Percentiles rank a stretch among this genome's conserved stretches.
Evolutionary conservation across 371 early-diverging fungal species (phyloP).

Genomic region (Mortierella sp.): DNA sequence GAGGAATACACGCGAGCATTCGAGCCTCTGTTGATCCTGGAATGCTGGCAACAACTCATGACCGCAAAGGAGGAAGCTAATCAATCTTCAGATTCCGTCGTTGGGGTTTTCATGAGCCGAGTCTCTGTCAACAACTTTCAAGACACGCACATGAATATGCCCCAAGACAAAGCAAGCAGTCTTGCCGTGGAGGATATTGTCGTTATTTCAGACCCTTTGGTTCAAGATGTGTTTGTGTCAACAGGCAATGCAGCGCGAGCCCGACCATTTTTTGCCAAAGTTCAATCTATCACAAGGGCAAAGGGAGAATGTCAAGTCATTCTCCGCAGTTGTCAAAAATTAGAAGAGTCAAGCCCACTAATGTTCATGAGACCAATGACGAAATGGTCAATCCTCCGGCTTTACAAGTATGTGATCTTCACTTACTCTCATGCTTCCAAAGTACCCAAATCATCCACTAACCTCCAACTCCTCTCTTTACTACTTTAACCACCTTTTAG

Average conservation of each 20-base stretch:
- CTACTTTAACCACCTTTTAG: constrained; percentile 32
- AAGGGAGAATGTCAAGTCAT: constrained; percentile 57
- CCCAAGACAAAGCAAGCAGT: constrained; percentile 38
- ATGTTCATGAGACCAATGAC: constrained; percentile 48
- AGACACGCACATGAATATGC: constrained; percentile 68
- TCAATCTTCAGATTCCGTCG: constrained; percentile 56
- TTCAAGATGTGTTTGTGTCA: constrained; percentile 31
- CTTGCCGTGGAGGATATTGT: constrained; percentile 39
- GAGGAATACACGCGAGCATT: constrained; percentile 74
- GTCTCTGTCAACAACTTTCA: constrained; percentile 80
- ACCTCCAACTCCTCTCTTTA: neutral
- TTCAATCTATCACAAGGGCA: constrained; percentile 57
- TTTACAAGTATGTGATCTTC: constrained; percentile 39
- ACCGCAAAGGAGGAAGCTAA: constrained; percentile 75
- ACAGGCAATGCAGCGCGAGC: constrained; percentile 27
- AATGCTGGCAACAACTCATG: constrained; percentile 86
- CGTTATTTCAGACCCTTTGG: constrained; percentile 34
- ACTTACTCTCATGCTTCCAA: too few relatives aligned
- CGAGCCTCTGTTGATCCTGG: constrained; percentile 86
- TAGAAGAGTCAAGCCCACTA: constrained; percentile 52
- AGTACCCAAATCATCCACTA: neutral
- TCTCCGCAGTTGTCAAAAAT: constrained; percentile 53
- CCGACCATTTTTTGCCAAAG: constrained; percentile 68
- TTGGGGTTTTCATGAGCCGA: constrained; percentile 61
- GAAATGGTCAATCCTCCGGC: constrained; percentile 56